Evolutionary conservation across 2,329 filamentous ascomycete species (phyloP), one percentile per base, ranked within the genome.

Genomic region (Magnaporthales sp.): DNA sequence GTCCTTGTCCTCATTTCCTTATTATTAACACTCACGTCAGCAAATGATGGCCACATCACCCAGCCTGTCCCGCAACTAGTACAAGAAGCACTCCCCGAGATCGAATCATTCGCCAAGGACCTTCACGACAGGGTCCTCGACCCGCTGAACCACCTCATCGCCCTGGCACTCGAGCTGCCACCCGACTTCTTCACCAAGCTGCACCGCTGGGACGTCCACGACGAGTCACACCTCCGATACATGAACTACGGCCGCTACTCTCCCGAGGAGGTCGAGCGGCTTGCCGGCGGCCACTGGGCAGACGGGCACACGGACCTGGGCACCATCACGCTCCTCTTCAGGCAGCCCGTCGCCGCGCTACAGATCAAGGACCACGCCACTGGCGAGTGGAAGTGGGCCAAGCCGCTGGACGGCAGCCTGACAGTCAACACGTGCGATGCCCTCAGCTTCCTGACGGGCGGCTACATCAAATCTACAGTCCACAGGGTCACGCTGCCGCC

Each of bases 151-250:
- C 66, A 68, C 2, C 72, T 79, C 6, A 75, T 79, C 62, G 75
- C 77, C 6, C 83, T 87, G 30, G 76, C 87, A 1, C 78, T 89
- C 0, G 81, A 88, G 71, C 77, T 89, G 0, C 83, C 84, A 0
- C 81, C 84, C 64, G 83, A 88, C 22, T 80, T 81, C 67, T 80
- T 89, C 63, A 78, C 82, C 27, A 78, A 80, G 11, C 76, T 80
- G 32, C 86, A 89, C 71, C 77, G 77, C 7, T 89, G 86, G 70
- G 79, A 84, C 2, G 77, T 81, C 63, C 77, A 80, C 46, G 81
- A 81, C 62, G 84, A 87, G 69, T 83, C 83, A 65, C 83, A 87
- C 70, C 77, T 87, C 38, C 81, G 86, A 8, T 87, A 86, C 73
- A 86, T 87, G 84, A 81, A 84, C 67, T 87, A 87, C 70, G 79